phyloP scores from a whole-genome alignment of 2,329 filamentous ascomycete genomes.

The Talaromyces sp. region DNA sequence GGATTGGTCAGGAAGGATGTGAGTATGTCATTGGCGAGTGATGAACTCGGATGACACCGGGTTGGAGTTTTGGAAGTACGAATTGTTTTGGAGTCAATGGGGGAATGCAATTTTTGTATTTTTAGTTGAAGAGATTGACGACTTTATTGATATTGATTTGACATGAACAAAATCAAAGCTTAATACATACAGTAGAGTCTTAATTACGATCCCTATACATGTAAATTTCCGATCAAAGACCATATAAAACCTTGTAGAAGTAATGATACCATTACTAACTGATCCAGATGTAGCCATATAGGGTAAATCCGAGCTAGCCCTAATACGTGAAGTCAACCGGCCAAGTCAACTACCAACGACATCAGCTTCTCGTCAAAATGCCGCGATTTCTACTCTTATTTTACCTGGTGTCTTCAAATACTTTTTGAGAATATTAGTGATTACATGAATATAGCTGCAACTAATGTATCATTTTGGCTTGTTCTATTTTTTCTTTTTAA shows the following conservation, averaged over 20 bases:
- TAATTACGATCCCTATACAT: background rate
- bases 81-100: background rate
- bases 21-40: slow-evolving; percentile 59
- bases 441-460: background rate
- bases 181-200: background rate
- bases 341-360: no score
- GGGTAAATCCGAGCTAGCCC: background rate
- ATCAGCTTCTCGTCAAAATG: background rate
- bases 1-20: slow-evolving; percentile 56
- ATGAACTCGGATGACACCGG: background rate
- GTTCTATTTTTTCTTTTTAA: background rate
- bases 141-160: background rate
- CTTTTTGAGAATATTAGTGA: no score
- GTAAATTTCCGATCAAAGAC: background rate
- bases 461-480: background rate
- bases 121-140: background rate
- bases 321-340: background rate
- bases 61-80: background rate
- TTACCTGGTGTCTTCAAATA: background rate
- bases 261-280: background rate
- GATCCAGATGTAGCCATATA: background rate
- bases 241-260: background rate
- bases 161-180: background rate
- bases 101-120: background rate
- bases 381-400: background rate